Evolutionary conservation across 2,329 filamentous ascomycete genomes (phyloP).

Genomic region (Aureobasidium sp.): DNA sequence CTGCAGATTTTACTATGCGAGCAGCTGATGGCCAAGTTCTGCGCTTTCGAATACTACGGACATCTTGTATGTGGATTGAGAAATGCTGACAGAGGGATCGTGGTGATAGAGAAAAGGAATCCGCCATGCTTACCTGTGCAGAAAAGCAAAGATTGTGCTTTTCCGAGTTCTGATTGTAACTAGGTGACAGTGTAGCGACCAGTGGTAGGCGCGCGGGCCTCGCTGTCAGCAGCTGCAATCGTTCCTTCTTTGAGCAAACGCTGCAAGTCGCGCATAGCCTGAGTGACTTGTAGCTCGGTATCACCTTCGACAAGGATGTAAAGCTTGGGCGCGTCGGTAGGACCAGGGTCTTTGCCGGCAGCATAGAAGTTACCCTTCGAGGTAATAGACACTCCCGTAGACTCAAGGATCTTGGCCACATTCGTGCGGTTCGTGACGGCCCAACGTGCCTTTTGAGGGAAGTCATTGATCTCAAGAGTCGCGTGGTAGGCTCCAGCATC

Average conservation of each 20-base stretch:
- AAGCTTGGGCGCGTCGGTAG: constrained; percentile 77
- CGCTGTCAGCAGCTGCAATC: constrained; percentile 78
- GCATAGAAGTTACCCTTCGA: constrained; percentile 92
- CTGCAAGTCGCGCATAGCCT: constrained; percentile 84
- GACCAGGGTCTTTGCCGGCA: constrained; percentile 67
- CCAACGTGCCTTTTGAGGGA: constrained; percentile 97
- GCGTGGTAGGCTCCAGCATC: constrained; percentile 96
- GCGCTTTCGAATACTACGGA: neutral
- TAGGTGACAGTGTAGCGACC: constrained; percentile 66
- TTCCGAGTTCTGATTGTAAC: neutral
- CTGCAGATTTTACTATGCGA: neutral
- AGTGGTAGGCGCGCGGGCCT: constrained; percentile 66
- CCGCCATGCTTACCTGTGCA: constrained; percentile 1
- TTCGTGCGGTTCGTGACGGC: constrained; percentile 98
- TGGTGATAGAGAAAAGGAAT: neutral
- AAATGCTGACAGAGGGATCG: neutral
- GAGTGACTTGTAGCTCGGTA: constrained; percentile 83
- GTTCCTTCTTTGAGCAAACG: constrained; percentile 84
- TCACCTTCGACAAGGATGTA: constrained; percentile 98
- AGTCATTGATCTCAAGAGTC: constrained; percentile 97
- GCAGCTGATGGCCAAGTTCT: neutral
- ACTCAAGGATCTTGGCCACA: constrained; percentile 93
- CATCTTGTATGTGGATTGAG: neutral
- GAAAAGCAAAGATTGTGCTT: neutral
- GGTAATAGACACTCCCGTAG: constrained; percentile 91